Conservation (phyloP, 2,329 filamentous ascomycete species). For the Diplodia sapinea region DNA sequence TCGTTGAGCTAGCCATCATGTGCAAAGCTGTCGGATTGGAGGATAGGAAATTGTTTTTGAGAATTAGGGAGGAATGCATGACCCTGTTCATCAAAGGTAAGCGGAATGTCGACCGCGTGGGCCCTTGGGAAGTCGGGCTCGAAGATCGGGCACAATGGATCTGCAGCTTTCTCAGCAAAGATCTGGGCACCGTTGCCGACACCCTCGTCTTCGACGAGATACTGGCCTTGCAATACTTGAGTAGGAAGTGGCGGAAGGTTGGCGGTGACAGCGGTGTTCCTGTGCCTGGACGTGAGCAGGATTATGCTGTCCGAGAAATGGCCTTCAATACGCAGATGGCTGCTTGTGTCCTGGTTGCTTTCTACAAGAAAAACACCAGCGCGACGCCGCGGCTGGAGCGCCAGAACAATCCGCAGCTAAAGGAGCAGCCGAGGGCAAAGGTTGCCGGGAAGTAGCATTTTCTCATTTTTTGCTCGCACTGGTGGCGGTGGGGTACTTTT, state of each 20-base stretch:
- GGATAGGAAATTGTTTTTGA: background rate
- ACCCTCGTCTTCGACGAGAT: background rate
- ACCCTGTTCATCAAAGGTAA: background rate
- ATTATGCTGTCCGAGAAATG: background rate
- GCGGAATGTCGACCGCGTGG: background rate
- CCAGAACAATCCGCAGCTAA: too few species aligned
- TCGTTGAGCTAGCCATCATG: background rate
- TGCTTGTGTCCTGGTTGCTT: slow-evolving; percentile 11
- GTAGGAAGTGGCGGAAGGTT: background rate
- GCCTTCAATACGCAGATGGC: slow-evolving; percentile 1
- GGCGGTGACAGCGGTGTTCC: background rate
- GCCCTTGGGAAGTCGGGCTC: background rate
- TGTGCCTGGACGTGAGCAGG: background rate
- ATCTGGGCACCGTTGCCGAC: background rate
- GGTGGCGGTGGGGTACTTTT: too few species aligned
- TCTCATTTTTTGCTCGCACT: too few species aligned
- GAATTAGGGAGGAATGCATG: background rate
- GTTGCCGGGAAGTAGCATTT: too few species aligned
- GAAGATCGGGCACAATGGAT: background rate
- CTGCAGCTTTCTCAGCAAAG: background rate
- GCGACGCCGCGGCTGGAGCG: too few species aligned
- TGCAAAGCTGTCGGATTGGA: background rate
- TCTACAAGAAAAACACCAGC: background rate
- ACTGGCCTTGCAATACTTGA: background rate
- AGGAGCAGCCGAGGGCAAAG: too few species aligned